Evolutionary conservation across 169 alveolate species (phyloP), one percentile per base, ranked within the genome.

Genomic region (Cryptosporidium sp.): DNA sequence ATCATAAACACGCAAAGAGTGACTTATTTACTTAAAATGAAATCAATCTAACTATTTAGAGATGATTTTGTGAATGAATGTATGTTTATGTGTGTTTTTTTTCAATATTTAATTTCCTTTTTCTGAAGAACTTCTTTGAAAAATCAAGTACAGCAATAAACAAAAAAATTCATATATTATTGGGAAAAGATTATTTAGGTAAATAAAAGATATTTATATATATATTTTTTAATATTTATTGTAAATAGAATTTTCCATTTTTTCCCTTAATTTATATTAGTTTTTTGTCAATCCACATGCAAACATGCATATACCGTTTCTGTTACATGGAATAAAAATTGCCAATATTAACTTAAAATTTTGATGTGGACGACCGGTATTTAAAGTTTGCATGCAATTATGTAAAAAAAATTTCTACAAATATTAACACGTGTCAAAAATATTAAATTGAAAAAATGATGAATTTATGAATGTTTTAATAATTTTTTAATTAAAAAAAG

Each of bases 1-100:
- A 80, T 42, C 89, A 80, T 16, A 80, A 80, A 31, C 80, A 80
- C 51, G 73, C 89, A 42, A 80, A 80, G 39, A 60, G 69, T 45
- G 73, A 60, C 45, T 44, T 80, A 51, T 80, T 80, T 80, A 48
- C 31, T 37, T 65, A 37, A 67, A 21, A 70, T 18, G 65, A 26
- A 29, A 8, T 56, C 7, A 56, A 21, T 56, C 18, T n/a, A 56
- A 21, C 6, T 9, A 1, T 21, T 16, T 9, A 48, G 23, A 14
- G 3, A 4, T 45, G 53, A 14, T 14, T 48, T 14, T 26, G 1
- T 56, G 3, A 56, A 56, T 56, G 9, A 31, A 31, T 31, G 3
- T 31, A 31, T 31, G 1, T 3, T 31, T 31, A 31, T 2, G 35
- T 31, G 35, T 31, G 3, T 3, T 21, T 26, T 56, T 9, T 42